Percentiles rank a stretch among this genome's conserved stretches.
phyloP scores from a whole-genome alignment of 169 alveolate genomes.

The Fabrea salina region DNA sequence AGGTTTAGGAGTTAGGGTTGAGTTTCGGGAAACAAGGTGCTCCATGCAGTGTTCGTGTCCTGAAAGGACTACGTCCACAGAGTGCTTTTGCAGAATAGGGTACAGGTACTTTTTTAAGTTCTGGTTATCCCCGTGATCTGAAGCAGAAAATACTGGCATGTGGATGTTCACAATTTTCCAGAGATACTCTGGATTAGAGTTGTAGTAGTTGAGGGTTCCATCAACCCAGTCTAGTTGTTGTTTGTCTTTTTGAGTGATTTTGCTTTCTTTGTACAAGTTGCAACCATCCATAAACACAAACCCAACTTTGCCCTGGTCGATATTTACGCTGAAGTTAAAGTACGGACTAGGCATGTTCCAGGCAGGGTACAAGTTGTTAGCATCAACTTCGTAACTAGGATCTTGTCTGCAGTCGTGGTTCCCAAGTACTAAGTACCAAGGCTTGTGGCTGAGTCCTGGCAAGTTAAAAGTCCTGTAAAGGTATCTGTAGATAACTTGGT shows the following conservation, averaged over 20 bases:
- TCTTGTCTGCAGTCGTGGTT: constrained; percentile 7
- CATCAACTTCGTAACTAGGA: background rate
- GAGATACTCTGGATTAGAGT: background rate
- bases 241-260: background rate
- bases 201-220: background rate
- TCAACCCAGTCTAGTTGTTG: background rate
- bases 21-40: background rate
- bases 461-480: background rate
- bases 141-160: constrained; percentile 4
- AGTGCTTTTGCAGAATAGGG: background rate
- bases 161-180: background rate
- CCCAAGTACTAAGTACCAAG: constrained; percentile 9
- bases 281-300: background rate
- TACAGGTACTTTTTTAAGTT: background rate
- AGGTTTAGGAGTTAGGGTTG: background rate
- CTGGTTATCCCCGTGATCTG: background rate
- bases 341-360: background rate
- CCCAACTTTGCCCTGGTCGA: background rate
- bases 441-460: background rate
- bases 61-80: background rate
- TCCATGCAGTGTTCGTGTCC: background rate
- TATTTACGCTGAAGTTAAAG: background rate
- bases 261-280: background rate
- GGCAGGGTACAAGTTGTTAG: background rate
- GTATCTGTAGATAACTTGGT: background rate